Evolutionary conservation across 2,329 filamentous ascomycete genomes (phyloP), one percentile per base, ranked within the genome.

Genomic region (Talaromyces sp.): DNA sequence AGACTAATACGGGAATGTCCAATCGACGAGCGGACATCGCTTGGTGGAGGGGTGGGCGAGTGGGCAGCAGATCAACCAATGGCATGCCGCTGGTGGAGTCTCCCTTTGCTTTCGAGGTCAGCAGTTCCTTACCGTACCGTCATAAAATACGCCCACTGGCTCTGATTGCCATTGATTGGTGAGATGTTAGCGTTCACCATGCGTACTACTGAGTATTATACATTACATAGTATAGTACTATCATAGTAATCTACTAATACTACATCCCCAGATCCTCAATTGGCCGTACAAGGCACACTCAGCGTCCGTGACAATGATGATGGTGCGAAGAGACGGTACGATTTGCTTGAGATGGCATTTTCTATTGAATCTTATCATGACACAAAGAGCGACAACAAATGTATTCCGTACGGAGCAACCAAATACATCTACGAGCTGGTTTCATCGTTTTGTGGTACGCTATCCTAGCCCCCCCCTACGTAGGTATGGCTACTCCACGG

Each of bases 111-210:
- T 52, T 31, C 49, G 49, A 43, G 37, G 60, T 62, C 60, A 62
- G 60, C 60, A 45, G 60, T 62, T 62, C 60, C 31, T 62, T 33
- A 35, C 43, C 57, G 10, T 60, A 45, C 11, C 37, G 37, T 59
- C 37, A 43, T 13, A 22, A 22, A 41, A 15, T 50, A 19, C 50
- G 15, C 8, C 27, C 17, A 3, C 47, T 13, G n/a, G 7, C 17
- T 17, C 5, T 56, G 31, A 37, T 31, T 31, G 27, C 27, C 27
- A 7, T 31, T 31, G 27, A 31, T 56, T 56, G 52, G 52, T 37
- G 19, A 22, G 33, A 13, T 11, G 10, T 22, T 15, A 15, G 33
- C 52, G 52, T 56, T 33, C n/a, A n/a, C 33, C 33, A 25, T n/a
- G 11, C 5, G 49, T 52, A 37, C 7, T 37, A 10, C 1, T 1